Conservation (phyloP, 495 filamentous ascomycete genomes). For the Cercophora newfieldiana region DNA sequence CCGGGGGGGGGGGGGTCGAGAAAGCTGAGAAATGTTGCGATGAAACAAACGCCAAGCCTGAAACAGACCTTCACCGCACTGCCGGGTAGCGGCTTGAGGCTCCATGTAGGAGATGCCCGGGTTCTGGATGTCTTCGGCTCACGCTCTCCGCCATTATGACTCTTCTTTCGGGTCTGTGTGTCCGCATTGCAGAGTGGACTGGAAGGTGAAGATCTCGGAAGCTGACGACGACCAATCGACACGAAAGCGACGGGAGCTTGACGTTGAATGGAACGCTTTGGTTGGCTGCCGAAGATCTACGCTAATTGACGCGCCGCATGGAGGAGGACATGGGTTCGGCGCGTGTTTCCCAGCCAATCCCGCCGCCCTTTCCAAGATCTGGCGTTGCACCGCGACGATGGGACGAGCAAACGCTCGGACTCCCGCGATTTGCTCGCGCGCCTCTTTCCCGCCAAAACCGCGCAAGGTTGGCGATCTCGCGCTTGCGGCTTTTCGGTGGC, state of each 20-base stretch:
- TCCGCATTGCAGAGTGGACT: background rate
- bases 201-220: background rate
- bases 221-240: constrained; percentile 18
- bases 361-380: constrained; percentile 1
- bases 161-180: constrained; percentile 14
- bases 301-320: constrained; percentile 25
- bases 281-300: constrained; percentile 7
- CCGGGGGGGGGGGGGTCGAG: background rate
- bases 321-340: constrained; percentile 12
- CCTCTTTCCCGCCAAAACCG: background rate
- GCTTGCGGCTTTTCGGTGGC: background rate
- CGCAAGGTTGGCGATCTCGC: background rate
- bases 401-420: background rate
- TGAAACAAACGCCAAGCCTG: constrained; percentile 18
- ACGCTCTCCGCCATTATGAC: constrained; percentile 11
- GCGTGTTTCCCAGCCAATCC: constrained; percentile 23
- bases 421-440: background rate
- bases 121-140: constrained; percentile 4
- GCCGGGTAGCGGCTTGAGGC: background rate
- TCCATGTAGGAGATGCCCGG: background rate
- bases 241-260: constrained; percentile 14
- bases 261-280: constrained; percentile 4
- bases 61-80: constrained; percentile 13
- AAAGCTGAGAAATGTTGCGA: background rate
- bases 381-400: constrained; percentile 4